Evolutionary conservation across 192 early-diverging fungal genomes (phyloP), one percentile per base, ranked within the genome.

Genomic region (Diversispora epigaea): DNA sequence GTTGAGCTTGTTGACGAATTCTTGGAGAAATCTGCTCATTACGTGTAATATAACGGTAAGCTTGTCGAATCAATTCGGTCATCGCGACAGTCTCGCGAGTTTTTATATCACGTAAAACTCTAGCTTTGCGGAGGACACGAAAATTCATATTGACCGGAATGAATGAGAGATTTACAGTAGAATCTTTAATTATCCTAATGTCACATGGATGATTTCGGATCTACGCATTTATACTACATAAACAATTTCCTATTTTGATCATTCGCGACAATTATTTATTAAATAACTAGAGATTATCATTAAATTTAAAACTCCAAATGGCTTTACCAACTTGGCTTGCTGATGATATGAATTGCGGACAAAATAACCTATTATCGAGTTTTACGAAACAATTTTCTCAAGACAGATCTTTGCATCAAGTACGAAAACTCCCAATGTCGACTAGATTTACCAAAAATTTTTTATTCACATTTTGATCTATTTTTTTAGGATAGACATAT

Each of bases 361-460:
- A 90, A n/a, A 84, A 84, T 15, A 96, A 93, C 76, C 86, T 93
- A 14, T 87, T 95, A 83, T 79, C 71, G 46, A 86, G 87, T 4
- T 86, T 96, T 69, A 88, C 91, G 84, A 95, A 96, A 78, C 91
- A 91, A 78, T 86, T 95, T 76, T 78, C 89, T 56, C 84, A 89
- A 60, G 93, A 95, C 78, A 84, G 87, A 47, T 92, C 92, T 6
- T 83, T 92, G 6, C 90, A 94, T 76, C 93, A 93, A 87, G 94
- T 88, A 87, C 74, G 79, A 7, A 43, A 41, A 19, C 45, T 15
- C 21, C 14, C n/a, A 4, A 17, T 21, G 39, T 17, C 19, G 4
- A 4, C 40, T 50, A 54, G 10, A 19, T 44, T 21, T 7, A 50
- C 19, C 22, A 68, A 47, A 1, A 19, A 15, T 50, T 52, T 56